Conservation (phyloP, 495 filamentous ascomycete genomes). For the Hypoxylon fragiforme region DNA sequence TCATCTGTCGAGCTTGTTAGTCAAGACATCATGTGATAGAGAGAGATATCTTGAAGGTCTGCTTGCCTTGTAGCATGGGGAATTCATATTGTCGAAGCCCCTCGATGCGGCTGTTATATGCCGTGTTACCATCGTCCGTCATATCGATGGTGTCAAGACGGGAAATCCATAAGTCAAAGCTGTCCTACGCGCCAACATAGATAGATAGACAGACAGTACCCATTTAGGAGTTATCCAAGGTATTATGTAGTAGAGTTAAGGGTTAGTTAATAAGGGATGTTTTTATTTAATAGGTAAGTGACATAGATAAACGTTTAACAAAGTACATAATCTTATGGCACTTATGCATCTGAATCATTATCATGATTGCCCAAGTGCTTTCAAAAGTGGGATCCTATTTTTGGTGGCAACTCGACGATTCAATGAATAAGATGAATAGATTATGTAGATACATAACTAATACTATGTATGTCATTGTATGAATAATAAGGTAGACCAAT, state of each 20-base stretch:
- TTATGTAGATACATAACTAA: no score
- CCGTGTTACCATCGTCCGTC: slow-evolving; percentile 30
- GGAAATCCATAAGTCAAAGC: slow-evolving; percentile 20
- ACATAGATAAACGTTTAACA: no score
- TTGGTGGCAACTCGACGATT: slow-evolving; percentile 25
- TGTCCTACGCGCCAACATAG: slow-evolving; percentile 20
- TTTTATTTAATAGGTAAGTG: no score
- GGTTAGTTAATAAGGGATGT: no score
- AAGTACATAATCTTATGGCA: no score
- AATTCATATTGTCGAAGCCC: slow-evolving; percentile 71
- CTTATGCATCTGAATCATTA: not conserved
- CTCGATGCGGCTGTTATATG: slow-evolving; percentile 71
- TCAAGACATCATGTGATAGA: not conserved
- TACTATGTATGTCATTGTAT: no score
- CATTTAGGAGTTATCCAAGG: no score
- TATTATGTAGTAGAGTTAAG: no score
- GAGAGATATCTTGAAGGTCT: not conserved
- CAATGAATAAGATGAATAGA: no score
- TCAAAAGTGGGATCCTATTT: slow-evolving; percentile 24
- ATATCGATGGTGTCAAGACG: slow-evolving; percentile 24
- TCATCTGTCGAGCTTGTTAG: slow-evolving; percentile 56
- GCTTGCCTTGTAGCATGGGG: slow-evolving; percentile 78
- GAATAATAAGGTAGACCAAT: no score
- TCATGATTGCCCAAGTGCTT: no score
- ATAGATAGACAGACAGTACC: no score